Base-by-base conservation (phyloP, 306 rosid genomes). In the Prunus salicina region DNA sequence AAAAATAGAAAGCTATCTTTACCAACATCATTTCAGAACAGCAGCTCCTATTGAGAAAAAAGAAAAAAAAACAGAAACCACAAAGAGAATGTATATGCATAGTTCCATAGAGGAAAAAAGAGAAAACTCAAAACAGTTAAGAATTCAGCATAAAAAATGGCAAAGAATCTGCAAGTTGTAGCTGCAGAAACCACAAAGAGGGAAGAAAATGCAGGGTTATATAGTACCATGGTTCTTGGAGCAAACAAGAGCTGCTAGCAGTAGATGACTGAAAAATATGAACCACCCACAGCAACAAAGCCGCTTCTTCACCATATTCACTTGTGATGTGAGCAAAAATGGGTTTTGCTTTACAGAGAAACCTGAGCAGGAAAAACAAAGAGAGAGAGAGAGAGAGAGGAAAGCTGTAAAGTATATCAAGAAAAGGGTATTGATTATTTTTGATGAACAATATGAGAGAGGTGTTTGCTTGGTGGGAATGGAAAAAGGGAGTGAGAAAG, bases 151-250 rank as follows among this genome's bases (percentile, higher is more conserved):
- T 38, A 32, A 13, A 32, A 32, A 28, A 2, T 45, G 52, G 51
- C 51, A 30, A 51, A 7, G n/a, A 51, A 71, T 71, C 74, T 19
- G 63, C 47, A 51, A 30, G 63, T 18, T 53, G 18, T 24, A 67
- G 72, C 57, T 69, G 13, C 14, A 67, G 15, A 53, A 43, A 19
- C 6, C 45, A 25, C 8, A 47, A 28, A 70, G 9, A 32, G 12
- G 18, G 14, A 78, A 34, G 61, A 55, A 27, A 9, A 46, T 8
- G 4, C 49, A 34, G 2, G 75, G 67, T 24, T 19, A 22, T 8
- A 56, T 20, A 57, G 67, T 90, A 94, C 97, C 98, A 75, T 90
- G 96, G 67, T 71, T 53, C 79, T 85, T 91, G 77, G 96, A 86
- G 91, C 74, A 80, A 81, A 90, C 98, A 82, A 77, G 84, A 84